A percentile compares a stretch with the other conserved stretches of the same genome.
phyloP scores from a whole-genome alignment of 176 grass and related monocot genomes.

The Avena sativa region DNA sequence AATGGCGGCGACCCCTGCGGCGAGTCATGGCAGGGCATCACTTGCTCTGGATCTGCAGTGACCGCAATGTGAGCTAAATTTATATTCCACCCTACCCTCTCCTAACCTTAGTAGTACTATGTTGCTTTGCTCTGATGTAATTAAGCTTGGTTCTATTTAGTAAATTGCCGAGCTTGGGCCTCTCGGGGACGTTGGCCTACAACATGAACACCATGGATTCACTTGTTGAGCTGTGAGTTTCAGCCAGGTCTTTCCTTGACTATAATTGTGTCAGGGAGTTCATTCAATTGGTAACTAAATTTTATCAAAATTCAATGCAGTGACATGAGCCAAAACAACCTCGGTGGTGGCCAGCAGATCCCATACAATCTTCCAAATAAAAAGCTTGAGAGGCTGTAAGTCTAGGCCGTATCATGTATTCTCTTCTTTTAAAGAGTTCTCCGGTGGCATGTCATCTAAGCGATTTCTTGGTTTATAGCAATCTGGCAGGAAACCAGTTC shows the following conservation, averaged over 20 bases:
- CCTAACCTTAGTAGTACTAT: neutral
- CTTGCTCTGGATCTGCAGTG: slow-evolving; percentile 75
- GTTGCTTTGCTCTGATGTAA: slow-evolving; percentile 25
- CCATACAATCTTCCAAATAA: slow-evolving; percentile 90
- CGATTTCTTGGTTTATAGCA: slow-evolving; percentile 55
- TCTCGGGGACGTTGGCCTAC: slow-evolving; percentile 68
- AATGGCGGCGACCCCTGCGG: slow-evolving; percentile 82
- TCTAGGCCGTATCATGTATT: slow-evolving; percentile 11
- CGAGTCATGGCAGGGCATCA: slow-evolving; percentile 76
- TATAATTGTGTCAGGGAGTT: slow-evolving; percentile 19
- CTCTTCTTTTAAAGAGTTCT: slow-evolving; percentile 9
- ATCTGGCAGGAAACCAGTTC: slow-evolving; percentile 81
- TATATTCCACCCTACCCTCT: neutral
- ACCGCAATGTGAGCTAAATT: slow-evolving; percentile 70
- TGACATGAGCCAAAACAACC: slow-evolving; percentile 87
- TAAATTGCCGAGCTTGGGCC: slow-evolving; percentile 76
- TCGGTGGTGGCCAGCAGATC: slow-evolving; percentile 75
- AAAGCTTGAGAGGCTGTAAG: slow-evolving; percentile 81
- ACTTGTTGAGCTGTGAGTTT: slow-evolving; percentile 83
- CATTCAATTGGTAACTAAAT: slow-evolving; percentile 23
- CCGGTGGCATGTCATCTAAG: neutral
- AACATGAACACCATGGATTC: slow-evolving; percentile 78
- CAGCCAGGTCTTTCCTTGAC: slow-evolving; percentile 10
- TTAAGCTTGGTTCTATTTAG: slow-evolving; percentile 45
- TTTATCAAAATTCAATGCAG: slow-evolving; percentile 59